Evolutionary conservation across 805 yeast genomes (phyloP).

Genomic region (Pachysolen tannophilus): DNA sequence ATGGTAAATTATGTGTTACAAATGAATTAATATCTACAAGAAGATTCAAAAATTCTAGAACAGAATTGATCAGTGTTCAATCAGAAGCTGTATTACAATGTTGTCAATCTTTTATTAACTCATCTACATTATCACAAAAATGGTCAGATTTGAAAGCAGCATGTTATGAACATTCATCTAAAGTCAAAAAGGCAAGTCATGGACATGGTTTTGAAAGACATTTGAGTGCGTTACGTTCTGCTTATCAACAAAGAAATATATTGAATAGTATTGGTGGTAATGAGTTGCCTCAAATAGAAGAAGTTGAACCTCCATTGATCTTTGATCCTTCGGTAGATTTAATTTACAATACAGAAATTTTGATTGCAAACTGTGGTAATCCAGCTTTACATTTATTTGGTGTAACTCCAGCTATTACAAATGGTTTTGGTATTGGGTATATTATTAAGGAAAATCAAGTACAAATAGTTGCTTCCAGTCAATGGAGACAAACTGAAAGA

Average conservation of each 20-base stretch:
- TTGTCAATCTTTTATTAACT: constrained; percentile 60
- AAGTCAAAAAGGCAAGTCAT: constrained; percentile 41
- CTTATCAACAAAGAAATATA: constrained; percentile 39
- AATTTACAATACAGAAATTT: constrained; percentile 27
- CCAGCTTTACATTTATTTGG: constrained; percentile 53
- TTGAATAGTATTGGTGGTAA: constrained; percentile 37
- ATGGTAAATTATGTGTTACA: constrained; percentile 35
- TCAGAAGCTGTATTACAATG: constrained; percentile 39
- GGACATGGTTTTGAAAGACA: constrained; percentile 74
- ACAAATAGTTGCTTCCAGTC: constrained; percentile 43
- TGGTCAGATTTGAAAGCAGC: constrained; percentile 43
- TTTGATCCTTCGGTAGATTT: constrained; percentile 31
- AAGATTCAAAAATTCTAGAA: constrained; percentile 57
- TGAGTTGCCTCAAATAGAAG: constrained; percentile 26
- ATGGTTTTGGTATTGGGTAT: constrained; percentile 53
- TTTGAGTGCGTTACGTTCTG: constrained; percentile 52
- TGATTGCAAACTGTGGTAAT: constrained; percentile 51
- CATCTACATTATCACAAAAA: constrained; percentile 33
- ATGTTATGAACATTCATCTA: constrained; percentile 41
- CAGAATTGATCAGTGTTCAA: constrained; percentile 63
- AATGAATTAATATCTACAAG: constrained; percentile 56
- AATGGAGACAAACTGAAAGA: constrained; percentile 52
- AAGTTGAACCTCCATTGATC: constrained; percentile 30
- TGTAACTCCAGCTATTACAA: constrained; percentile 50
- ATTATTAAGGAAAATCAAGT: constrained; percentile 45